Evolutionary conservation across 2,329 filamentous ascomycete genomes (phyloP), one percentile per base, ranked within the genome.

Genomic region (Talaromyces marneffei): DNA sequence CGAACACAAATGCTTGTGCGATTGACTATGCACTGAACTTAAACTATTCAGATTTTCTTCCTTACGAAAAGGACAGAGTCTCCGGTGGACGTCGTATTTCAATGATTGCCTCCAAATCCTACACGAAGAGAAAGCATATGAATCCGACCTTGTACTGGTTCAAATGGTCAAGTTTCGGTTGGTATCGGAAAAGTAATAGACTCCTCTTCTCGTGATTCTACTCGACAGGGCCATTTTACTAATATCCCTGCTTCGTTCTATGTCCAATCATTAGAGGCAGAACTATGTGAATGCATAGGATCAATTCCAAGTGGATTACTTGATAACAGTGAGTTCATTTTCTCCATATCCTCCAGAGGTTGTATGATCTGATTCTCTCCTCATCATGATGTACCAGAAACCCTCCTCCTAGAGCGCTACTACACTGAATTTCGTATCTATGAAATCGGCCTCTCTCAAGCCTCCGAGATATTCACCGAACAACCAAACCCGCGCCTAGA

Each of bases 401-500:
- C 31, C 5, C 14, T 58, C 1, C 56, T 39, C 14, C 29, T 58
- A 23, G 56, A 58, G 39, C 56, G 31, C 12, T 58, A 27, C 29
- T 58, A 50, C 23, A 50, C 56, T 6, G 56, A 58, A 29, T 50
- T 46, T 14, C 27, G 33, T 14, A 58, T 58, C 7, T 46, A 58
- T 23, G 56, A 58, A 50, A 58, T 58, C 16, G 56, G 56, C 27
- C 44, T 58, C 31, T 58, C 56, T 1, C 40, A 58, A 29, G 48
- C 31, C 29, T 48, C 40, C 7, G 20, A n/a, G 7, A 37, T 46
- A 12, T 58, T 58, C 10, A n/a, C 18, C 16, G 56, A 50, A n/a
- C 40, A 39, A 10, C 33, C 56, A 50, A 58, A 37, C 18, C 16
- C 50, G 23, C 56, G 42, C 3, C 33, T 50, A 18, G 56, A 58